Percentiles rank a stretch among this genome's conserved stretches.
Conservation (phyloP, 768 basidiomycete genomes). For the Termitomyces sp. region DNA sequence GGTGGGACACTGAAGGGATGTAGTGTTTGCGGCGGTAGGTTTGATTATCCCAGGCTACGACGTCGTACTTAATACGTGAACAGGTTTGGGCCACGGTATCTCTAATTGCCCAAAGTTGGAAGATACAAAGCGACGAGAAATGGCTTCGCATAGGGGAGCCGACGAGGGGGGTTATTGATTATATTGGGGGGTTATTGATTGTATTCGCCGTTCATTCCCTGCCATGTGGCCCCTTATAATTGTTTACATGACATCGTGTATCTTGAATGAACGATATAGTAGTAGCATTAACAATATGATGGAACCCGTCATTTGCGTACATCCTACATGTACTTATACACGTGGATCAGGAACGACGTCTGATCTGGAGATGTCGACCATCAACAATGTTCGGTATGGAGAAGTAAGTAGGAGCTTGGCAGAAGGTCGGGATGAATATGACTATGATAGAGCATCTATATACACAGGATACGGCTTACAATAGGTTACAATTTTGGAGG, state of each 20-base stretch:
- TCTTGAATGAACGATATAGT: too few species aligned
- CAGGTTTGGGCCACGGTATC: conserved; percentile 90
- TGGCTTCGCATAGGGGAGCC: conserved; percentile 80
- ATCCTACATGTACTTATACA: too few species aligned
- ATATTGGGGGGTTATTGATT: conserved; percentile 35
- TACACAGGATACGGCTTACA: not conserved
- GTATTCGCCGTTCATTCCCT: too few species aligned
- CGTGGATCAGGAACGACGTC: not conserved
- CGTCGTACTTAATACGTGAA: conserved; percentile 6
- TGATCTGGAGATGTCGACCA: not conserved
- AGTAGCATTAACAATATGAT: too few species aligned
- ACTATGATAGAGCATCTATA: not conserved
- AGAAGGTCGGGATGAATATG: not conserved
- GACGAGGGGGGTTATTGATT: conserved; percentile 50
- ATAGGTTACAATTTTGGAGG: not conserved
- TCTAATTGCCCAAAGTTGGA: conserved; percentile 96
- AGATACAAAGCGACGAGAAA: conserved; percentile 85
- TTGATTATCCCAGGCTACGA: not conserved
- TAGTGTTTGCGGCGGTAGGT: conserved; percentile 89
- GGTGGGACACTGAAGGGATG: conserved; percentile 83
- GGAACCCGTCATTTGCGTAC: too few species aligned
- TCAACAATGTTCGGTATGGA: not conserved
- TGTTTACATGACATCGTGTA: not conserved
- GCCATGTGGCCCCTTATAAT: not conserved
- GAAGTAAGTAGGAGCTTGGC: not conserved